Base-by-base conservation (phyloP, 768 basidiomycete genomes). In the Termitomyces eurrhizus region DNA sequence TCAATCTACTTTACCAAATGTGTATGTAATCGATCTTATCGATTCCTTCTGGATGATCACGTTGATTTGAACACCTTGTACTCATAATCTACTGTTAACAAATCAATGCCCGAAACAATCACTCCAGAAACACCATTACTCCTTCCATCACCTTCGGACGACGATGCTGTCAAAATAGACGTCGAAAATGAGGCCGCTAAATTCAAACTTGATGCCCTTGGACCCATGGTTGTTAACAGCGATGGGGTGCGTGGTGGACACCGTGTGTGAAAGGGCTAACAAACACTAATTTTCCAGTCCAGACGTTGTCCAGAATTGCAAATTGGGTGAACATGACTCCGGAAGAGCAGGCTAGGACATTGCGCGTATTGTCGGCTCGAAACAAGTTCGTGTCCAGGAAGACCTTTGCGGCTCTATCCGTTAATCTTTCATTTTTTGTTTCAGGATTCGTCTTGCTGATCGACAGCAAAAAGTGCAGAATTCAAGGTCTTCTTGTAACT, bases 171-270 rank as follows among this genome's bases (percentile, higher is more conserved):
- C 8, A 58, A 60, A 16, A 37, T 63, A 29, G 46, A 50, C 33
- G 53, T 63, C 36, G 59, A 64, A 45, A 42, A 29, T 50, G 68
- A 63, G 11, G 63, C 68, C 37, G 67, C 67, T 8, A 61, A 76
- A 2, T 71, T 86, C 53, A 83, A 78, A 68, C 70, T 88, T 7
- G 85, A 88, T 61, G 76, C 75, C 21, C 75, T 89, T 13, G 87
- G 86, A 1, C 87, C 87, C 1, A 79, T 89, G 77, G 84, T 89
- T 48, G 84, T 88, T 44, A 88, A 88, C 67, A 80, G 74, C 45
- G 82, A 89, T 73, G 87, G 86, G 56, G 85, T 87, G 68, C 58
- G 80, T 73, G 16, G 41, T 44, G 11, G 18, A 11, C n/a, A 52
- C 55, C 57, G 29, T 8, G 49, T 50, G 36, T 32, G 21, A 26